Conservation (phyloP, 148 eudicot species). For the Rhododendron ferrugineum region DNA sequence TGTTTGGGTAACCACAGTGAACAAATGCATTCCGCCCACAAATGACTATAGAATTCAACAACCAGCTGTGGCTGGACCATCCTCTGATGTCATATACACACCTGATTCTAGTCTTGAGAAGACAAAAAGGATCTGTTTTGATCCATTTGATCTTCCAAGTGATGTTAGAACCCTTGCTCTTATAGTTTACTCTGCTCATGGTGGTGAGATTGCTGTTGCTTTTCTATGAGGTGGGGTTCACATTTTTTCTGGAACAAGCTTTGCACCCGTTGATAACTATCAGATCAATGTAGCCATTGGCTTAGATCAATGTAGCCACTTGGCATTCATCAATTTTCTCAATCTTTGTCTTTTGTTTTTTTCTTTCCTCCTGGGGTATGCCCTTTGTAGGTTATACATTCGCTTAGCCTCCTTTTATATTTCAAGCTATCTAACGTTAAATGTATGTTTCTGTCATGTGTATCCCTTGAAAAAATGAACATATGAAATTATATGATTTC, state of each 20-base stretch:
- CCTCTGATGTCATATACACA: conserved; percentile 30
- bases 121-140: conserved; percentile 70
- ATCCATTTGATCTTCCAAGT: conserved; percentile 97
- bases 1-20: conserved; percentile 94
- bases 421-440: no score
- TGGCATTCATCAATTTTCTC: no score
- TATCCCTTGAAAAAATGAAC: no score
- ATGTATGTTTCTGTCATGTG: no score
- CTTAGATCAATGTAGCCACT: no score
- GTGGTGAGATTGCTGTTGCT: conserved; percentile 96
- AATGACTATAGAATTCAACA: conserved; percentile 54
- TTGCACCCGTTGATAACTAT: no score
- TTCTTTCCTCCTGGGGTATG: no score
- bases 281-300: no score
- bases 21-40: conserved; percentile 76
- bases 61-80: conserved; percentile 25
- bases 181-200: conserved; percentile 89
- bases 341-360: no score
- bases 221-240: conserved; percentile 90
- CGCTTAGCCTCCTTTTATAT: no score
- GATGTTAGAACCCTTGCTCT: conserved; percentile 96
- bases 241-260: conserved; percentile 91
- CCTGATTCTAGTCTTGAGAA: conserved; percentile 50
- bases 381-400: no score
- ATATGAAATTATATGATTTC: no score